Base-by-base conservation (phyloP, 495 filamentous ascomycete genomes). In the Penicillium crystallinum region DNA sequence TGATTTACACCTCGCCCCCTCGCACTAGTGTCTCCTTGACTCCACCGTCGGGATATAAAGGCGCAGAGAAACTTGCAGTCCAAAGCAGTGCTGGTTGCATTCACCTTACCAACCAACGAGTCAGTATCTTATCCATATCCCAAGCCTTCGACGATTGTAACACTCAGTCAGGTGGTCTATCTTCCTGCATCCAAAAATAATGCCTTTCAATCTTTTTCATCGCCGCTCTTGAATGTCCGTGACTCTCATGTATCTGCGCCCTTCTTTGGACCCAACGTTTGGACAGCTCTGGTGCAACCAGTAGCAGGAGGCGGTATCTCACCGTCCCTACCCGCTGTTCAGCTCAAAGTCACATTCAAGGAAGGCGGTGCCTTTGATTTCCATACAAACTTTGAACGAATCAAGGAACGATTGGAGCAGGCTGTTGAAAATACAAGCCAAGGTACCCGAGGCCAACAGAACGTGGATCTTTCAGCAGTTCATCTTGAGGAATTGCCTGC, bases 341-440 rank as follows among this genome's bases (percentile, higher is more conserved):
- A 92, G 56, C 54, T 91, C 43, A 89, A 86, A 68, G 77, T 97
- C 48, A 88, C 86, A 8, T 98, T 97, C 76, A 89, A 89, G 67
- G 93, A 98, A 46, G 93, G 95, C 35, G 93, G 93, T 0, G 91
- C 90, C 8, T 95, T 87, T 71, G 92, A 97, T 58, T 97, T 95
- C 59, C 87, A 91, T 48, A 78, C 79, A 6, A 81, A 83, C 33
- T 97, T 88, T 62, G 90, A 95, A 62, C 78, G 86, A 45, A 83
- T 97, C 33, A 93, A 88, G 67, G 91, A 93, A 55, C 80, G 87
- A 2, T 70, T 95, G 35, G 73, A 85, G 46, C 89, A 96, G 52
- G 90, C 88, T 4, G 77, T 87, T 14, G 87, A 92, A 56, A 78
- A 87, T 19, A 85, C 80, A 6, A 66, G 76, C 40, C 81, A 81